A percentile compares a stretch with the other conserved stretches of the same genome.
Evolutionary conservation across 2,329 filamentous ascomycete genomes (phyloP).

Genomic region (Cryphonectria japonica): DNA sequence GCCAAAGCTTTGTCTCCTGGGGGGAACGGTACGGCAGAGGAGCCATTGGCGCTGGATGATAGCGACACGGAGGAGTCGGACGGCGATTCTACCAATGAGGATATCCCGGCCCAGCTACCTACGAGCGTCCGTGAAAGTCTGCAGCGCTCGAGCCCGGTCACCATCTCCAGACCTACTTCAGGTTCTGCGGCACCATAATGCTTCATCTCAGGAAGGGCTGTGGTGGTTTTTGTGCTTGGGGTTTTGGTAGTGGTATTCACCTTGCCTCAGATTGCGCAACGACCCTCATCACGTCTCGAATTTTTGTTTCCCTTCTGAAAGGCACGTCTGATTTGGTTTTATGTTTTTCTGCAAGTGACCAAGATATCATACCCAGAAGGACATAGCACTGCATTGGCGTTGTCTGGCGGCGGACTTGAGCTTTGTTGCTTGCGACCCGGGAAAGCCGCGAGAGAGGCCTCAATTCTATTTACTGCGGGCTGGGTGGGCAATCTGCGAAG

Average conservation of each 20-base stretch:
- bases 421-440: neutral
- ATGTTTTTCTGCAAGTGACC: neutral
- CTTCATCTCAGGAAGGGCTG: neutral
- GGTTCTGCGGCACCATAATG: neutral
- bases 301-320: neutral
- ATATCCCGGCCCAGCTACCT: slow-evolving; percentile 41
- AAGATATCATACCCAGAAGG: neutral
- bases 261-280: neutral
- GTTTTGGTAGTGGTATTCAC: neutral
- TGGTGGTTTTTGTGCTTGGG: neutral
- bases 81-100: slow-evolving; percentile 34
- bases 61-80: slow-evolving; percentile 36
- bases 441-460: neutral
- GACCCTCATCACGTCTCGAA: neutral
- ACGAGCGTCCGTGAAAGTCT: slow-evolving; percentile 38
- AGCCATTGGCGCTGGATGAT: slow-evolving; percentile 28
- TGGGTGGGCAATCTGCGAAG: neutral
- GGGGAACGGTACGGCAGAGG: slow-evolving; percentile 15
- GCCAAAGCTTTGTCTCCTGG: neutral
- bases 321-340: too few relatives aligned
- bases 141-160: slow-evolving; percentile 8
- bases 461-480: neutral
- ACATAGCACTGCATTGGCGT: neutral
- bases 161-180: neutral
- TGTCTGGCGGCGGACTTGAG: neutral